Base-by-base conservation (phyloP, 805 yeast genomes). In the Nadsonia fulvescens region DNA sequence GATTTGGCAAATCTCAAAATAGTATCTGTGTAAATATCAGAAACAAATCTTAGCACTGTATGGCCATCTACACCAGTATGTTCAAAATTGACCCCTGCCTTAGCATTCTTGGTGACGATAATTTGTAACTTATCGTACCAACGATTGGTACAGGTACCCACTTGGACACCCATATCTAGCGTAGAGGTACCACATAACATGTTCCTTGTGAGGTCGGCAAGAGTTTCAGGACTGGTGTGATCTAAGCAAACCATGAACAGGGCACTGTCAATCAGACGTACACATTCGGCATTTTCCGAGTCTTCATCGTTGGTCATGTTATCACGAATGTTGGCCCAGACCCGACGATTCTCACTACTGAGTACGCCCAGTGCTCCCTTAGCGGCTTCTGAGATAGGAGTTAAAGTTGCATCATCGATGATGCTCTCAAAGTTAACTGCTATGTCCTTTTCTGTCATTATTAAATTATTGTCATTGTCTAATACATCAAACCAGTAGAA, bases 401-500 rank as follows among this genome's bases (percentile, higher is more conserved):
- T 51, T 15, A 44, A 42, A 33, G 56, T 53, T 8, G 89, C 77
- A 48, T 82, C 95, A 29, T 63, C 66, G 22, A 82, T 60, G 31
- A 82, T 78, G 7, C 79, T 65, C 32, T 71, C 66, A 43, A 76
- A 68, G 49, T 79, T 81, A 44, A 70, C 57, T 30, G 67, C 70
- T 37, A 82, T 59, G 45, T 79, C 91, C 29, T 64, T 67, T 42
- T 79, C 86, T 2, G 73, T 60, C 43, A 82, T 56, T 24, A 81
- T 61, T 34, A 82, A 57, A 42, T 77, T 71, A 44, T 76, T 68
- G 35, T 69, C 53, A 25, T 60, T 58, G 48, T 81, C 91, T 39
- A 82, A 54, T 2, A 82, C 95, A 44, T 82, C 93, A 46, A 82
- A 82, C 93, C 94, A 82, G 52, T 82, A 82, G 48, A 81, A 78